Conservation (phyloP, 2,329 filamentous ascomycete species). For the Talaromyces funiculosus region DNA sequence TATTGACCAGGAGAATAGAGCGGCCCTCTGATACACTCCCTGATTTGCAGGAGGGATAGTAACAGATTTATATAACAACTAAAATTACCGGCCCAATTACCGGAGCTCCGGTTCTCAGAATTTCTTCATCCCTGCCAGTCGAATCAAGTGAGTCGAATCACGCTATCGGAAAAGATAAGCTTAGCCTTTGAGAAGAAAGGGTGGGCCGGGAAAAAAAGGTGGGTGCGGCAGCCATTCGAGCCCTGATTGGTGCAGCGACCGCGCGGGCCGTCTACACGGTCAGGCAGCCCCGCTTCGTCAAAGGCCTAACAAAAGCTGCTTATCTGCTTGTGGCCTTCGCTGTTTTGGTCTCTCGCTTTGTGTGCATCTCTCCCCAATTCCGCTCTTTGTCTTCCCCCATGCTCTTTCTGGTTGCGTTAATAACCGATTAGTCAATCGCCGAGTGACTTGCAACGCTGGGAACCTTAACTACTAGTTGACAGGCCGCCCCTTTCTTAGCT, state of each 20-base stretch:
- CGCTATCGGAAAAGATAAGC: not conserved
- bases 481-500: not conserved
- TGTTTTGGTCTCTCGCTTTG: slow-evolving; percentile 1
- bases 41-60: not conserved
- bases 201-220: not conserved
- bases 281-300: slow-evolving; percentile 1
- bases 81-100: too few relatives aligned
- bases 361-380: not conserved
- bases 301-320: not conserved
- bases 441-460: too few relatives aligned
- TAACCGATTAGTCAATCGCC: not conserved
- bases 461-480: not conserved
- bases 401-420: not conserved
- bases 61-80: too few relatives aligned
- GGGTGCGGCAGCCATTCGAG: not conserved
- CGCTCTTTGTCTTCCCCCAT: slow-evolving; percentile 1
- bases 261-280: not conserved
- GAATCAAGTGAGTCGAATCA: not conserved
- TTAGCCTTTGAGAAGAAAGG: not conserved
- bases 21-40: not conserved
- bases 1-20: not conserved
- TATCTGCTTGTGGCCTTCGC: not conserved
- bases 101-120: too few relatives aligned
- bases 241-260: not conserved
- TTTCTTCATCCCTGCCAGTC: too few relatives aligned